Evolutionary conservation across 2,329 filamentous ascomycete genomes (phyloP), one percentile per base, ranked within the genome.

Genomic region (Hawksworthiomyces lignivorus): DNA sequence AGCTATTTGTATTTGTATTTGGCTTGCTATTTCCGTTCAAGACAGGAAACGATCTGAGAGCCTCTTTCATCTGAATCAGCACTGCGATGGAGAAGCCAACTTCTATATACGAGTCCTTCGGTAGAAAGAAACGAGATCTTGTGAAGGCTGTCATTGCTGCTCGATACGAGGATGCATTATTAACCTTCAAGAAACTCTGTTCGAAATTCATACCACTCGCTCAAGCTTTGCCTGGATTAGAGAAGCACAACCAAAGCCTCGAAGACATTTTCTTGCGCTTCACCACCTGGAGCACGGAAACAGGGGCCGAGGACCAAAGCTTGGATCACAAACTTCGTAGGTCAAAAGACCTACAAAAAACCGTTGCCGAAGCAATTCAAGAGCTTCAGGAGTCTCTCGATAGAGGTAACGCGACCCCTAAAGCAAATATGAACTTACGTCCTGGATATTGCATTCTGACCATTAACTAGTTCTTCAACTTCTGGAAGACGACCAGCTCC

Each of bases 311-410:
- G 4, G 33, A 46, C 39, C 43, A 48, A 10, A 45, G 43, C 4
- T 15, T 50, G 17, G 48, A 48, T 15, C 43, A 44, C 43, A 48
- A 37, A 18, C 39, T 50, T 18, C 48, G 48, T 22, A 46, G 46
- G 4, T 45, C 46, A 14, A 43, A 35, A 10, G 48, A 45, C 2
- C 35, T 48, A 6, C 46, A 39, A 4, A 39, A 48, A 5, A 46
- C 36, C 1, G 48, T 48, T 10, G 28, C 43, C 0, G 43, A 48
- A 4, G 28, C 39, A 0, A 35, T 50, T 2, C 30, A 43, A 4
- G 44, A 33, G n/a, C 36, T 47, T 2, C 43, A 48, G 30, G 10
- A n/a, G 6, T 46, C 41, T 14, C 31, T 50, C 2, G 41, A 48
- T 17, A 39, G 46, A 36, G 48, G 48, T 50, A 39, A 15, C 5